Evolutionary conservation across 208 protist species (phyloP).

Genomic region (Wallacemonas sp.): DNA sequence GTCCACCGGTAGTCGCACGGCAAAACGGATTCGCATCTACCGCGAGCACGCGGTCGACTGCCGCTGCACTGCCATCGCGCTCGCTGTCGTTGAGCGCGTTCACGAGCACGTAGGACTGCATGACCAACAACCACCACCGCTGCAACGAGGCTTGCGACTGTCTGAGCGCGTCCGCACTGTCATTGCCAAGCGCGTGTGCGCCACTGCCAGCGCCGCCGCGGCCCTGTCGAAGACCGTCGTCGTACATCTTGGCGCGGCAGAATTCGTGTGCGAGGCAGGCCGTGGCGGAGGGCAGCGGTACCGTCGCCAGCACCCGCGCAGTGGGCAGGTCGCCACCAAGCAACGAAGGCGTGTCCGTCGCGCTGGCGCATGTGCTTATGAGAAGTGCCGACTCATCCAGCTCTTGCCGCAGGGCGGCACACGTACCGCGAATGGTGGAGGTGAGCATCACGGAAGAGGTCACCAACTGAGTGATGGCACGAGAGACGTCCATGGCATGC

Average conservation of each 20-base stretch:
- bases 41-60: conserved; percentile 15
- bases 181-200: no score
- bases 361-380: not conserved
- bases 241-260: not conserved
- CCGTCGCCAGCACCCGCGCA: conserved; percentile 10
- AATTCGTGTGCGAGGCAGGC: conserved; percentile 16
- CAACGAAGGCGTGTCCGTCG: not conserved
- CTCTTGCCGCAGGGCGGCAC: conserved; percentile 15
- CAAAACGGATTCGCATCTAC: conserved; percentile 16
- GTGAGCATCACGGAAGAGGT: conserved; percentile 25
- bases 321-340: conserved; percentile 10
- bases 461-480: conserved; percentile 31
- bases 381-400: conserved; percentile 4
- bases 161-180: conserved; percentile 15
- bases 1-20: no score
- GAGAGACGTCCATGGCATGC: conserved; percentile 19
- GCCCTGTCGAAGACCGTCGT: not conserved
- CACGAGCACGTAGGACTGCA: conserved; percentile 30
- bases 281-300: conserved; percentile 16
- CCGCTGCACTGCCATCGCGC: conserved; percentile 9
- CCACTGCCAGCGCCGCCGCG: no score
- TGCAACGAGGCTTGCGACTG: conserved; percentile 18
- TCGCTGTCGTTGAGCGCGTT: conserved; percentile 23
- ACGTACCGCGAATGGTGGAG: conserved; percentile 17
- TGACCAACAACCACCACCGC: conserved; percentile 37